phyloP scores from a whole-genome alignment of 495 filamentous ascomycete species.

The Poronia punctata region DNA sequence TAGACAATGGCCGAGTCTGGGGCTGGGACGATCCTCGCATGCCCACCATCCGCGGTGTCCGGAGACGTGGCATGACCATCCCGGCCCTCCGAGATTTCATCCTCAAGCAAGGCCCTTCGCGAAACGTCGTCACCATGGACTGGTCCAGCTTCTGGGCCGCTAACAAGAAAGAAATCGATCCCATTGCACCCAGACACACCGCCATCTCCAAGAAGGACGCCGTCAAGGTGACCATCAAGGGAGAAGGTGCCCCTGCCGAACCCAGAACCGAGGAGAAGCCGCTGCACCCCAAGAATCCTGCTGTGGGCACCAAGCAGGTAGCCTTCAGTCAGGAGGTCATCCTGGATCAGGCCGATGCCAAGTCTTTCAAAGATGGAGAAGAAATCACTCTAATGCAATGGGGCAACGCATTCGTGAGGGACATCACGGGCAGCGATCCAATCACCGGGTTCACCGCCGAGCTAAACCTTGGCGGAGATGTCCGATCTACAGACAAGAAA shows the following conservation, averaged over 20 bases:
- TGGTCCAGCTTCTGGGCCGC: conserved; percentile 90
- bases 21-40: conserved; percentile 96
- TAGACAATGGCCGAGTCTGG: conserved; percentile 77
- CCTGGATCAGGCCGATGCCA: conserved; percentile 80
- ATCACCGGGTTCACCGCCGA: conserved; percentile 68
- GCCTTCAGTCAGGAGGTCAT: conserved; percentile 62
- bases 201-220: conserved; percentile 61
- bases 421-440: conserved; percentile 46
- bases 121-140: conserved; percentile 84
- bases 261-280: conserved; percentile 67
- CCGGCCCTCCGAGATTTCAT: conserved; percentile 86
- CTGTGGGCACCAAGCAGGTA: conserved; percentile 79
- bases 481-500: conserved; percentile 93
- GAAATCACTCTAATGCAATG: conserved; percentile 95
- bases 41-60: conserved; percentile 84
- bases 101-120: conserved; percentile 81
- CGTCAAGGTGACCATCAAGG: conserved; percentile 62
- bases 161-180: conserved; percentile 95
- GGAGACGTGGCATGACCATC: conserved; percentile 85
- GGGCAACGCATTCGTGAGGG: conserved; percentile 80
- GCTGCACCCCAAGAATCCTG: conserved; percentile 80
- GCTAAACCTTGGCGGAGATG: conserved; percentile 78
- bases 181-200: conserved; percentile 76
- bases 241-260: conserved; percentile 52
- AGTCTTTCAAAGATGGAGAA: conserved; percentile 73